Evolutionary conservation across 208 protist species (phyloP).

Genomic region (Crithidia expoeki): DNA sequence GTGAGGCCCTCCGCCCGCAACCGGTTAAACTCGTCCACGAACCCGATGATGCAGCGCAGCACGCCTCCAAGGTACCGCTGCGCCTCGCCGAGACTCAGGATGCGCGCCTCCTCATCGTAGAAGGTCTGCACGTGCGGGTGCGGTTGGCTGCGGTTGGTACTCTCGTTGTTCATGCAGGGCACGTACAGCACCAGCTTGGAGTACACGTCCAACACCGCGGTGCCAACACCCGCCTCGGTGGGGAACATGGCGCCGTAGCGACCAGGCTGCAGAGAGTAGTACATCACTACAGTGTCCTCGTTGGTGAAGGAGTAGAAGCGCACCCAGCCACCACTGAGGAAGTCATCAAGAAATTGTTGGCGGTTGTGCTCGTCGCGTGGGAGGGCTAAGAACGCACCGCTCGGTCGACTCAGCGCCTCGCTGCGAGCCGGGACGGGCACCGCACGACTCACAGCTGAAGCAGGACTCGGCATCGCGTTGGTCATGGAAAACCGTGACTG

Average conservation of each 20-base stretch:
- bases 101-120: conserved; percentile 83
- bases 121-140: conserved; percentile 90
- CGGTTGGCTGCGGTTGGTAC: conserved; percentile 76
- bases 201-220: conserved; percentile 84
- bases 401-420: conserved; percentile 27
- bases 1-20: conserved; percentile 72
- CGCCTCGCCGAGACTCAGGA: conserved; percentile 75
- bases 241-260: conserved; percentile 87
- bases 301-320: conserved; percentile 85
- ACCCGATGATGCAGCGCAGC: conserved; percentile 73
- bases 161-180: conserved; percentile 86
- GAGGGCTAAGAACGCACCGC: conserved; percentile 73
- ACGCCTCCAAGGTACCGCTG: conserved; percentile 74
- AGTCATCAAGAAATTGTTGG: conserved; percentile 84
- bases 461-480: conserved; percentile 38
- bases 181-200: conserved; percentile 87
- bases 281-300: conserved; percentile 84
- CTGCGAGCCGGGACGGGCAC: conserved; percentile 5
- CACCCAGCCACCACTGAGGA: conserved; percentile 86
- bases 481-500: conserved; percentile 54
- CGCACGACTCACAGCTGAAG: not conserved
- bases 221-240: conserved; percentile 78
- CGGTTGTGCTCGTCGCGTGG: conserved; percentile 70
- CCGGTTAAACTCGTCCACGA: conserved; percentile 72
- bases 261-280: conserved; percentile 87